Percentiles rank a stretch among this genome's conserved stretches.
Conservation (phyloP, 2,329 filamentous ascomycete species). For the Cyanodermella asteris region DNA sequence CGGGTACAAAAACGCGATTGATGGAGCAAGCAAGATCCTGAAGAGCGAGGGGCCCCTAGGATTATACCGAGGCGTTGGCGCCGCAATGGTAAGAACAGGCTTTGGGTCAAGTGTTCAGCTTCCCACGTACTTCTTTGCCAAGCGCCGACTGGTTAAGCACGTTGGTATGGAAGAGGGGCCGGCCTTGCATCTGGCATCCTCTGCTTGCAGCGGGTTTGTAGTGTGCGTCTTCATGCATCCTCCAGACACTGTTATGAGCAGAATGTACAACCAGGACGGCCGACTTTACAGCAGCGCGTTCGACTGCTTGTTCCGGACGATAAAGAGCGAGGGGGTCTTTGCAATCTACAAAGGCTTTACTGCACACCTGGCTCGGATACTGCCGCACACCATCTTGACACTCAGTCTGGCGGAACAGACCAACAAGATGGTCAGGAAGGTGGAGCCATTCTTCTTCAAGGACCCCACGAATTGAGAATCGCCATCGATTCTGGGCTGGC, state of each 20-base stretch:
- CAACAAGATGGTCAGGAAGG: conserved; percentile 66
- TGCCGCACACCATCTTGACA: conserved; percentile 89
- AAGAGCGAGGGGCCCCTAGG: conserved; percentile 53
- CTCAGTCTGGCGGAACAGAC: conserved; percentile 90
- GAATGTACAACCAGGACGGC: conserved; percentile 96
- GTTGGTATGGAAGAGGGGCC: conserved; percentile 79
- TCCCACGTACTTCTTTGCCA: conserved; percentile 95
- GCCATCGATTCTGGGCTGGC: no score
- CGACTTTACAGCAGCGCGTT: conserved; percentile 89
- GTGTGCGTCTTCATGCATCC: conserved; percentile 98
- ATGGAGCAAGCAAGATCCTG: conserved; percentile 68
- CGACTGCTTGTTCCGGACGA: conserved; percentile 77
- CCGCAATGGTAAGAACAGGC: conserved; percentile 87
- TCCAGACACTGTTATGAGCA: conserved; percentile 95
- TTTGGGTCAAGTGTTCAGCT: conserved; percentile 92
- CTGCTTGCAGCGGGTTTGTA: conserved; percentile 76
- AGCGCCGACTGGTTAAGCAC: conserved; percentile 62
- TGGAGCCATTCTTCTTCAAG: no score
- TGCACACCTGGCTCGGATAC: conserved; percentile 77
- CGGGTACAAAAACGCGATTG: conserved; percentile 62
- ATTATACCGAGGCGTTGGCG: conserved; percentile 72
- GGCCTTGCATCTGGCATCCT: conserved; percentile 70
- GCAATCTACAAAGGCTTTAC: conserved; percentile 97
- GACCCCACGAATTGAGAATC: no score
- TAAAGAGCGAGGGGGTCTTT: conserved; percentile 73